Percentiles rank a stretch among this genome's conserved stretches.
Evolutionary conservation across 73 alveolate species (phyloP).

Genomic region (Loxodes magnus): DNA sequence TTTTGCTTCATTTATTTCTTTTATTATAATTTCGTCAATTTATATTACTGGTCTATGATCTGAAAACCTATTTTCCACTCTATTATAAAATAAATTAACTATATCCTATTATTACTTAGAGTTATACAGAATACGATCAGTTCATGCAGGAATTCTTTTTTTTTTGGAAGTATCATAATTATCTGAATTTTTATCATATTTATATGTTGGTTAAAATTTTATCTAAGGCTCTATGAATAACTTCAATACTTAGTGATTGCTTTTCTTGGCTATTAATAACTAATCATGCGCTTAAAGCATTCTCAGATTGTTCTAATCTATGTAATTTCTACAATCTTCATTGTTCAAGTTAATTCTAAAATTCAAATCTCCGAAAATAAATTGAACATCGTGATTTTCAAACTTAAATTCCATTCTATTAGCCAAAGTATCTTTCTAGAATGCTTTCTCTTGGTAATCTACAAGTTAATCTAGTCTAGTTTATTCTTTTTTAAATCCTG

Average conservation of each 20-base stretch:
- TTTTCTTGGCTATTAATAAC: constrained; percentile 18
- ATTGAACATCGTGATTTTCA: constrained; percentile 49
- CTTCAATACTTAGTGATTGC: not conserved
- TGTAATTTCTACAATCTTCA: constrained; percentile 13
- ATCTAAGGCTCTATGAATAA: constrained; percentile 73
- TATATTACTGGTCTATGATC: constrained; percentile 43
- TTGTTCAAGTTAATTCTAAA: constrained; percentile 32
- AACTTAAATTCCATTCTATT: too few relatives aligned
- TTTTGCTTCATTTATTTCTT: constrained; percentile 11
- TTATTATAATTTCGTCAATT: constrained; percentile 12
- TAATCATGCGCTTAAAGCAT: constrained; percentile 16
- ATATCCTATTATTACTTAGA: too few relatives aligned
- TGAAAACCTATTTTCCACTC: constrained; percentile 18
- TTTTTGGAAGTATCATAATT: constrained; percentile 68
- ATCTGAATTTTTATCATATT: constrained; percentile 56
- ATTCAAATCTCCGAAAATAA: constrained; percentile 76
- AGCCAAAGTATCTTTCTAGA: too few relatives aligned
- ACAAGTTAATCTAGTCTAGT: too few relatives aligned
- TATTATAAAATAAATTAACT: too few relatives aligned
- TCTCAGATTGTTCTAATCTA: not conserved
- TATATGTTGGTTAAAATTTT: constrained; percentile 85
- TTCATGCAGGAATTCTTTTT: constrained; percentile 85
- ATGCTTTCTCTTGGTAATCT: too few relatives aligned
- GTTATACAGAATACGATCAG: constrained; percentile 96
- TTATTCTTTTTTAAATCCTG: constrained; percentile 44